Evolutionary conservation across 169 alveolate species (phyloP), one percentile per base, ranked within the genome.

Genomic region (Plasmodium fragile): DNA sequence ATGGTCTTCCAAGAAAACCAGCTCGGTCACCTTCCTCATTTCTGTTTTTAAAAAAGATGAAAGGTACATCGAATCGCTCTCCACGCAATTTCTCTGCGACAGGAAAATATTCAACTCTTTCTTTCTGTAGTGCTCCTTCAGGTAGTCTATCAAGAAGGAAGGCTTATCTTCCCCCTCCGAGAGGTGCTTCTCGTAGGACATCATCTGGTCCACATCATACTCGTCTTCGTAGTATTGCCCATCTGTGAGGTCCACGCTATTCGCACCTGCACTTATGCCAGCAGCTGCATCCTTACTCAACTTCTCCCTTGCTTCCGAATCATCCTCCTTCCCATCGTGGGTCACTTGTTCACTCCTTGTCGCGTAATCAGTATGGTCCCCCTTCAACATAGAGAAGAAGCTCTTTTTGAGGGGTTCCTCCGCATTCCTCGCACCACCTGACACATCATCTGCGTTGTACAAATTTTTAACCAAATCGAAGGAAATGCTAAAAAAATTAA

Each of bases 1-100:
- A 36, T 91, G 92, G 8, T 91, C 84, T 2, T 81, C 92, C 28
- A 91, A 28, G 52, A 91, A 81, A 39, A 91, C 39, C 28, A 91
- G 55, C 75, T 91, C 94, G 5, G 71, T 77, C 39, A 71, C 92
- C 59, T 91, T 91, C 77, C 11, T 53, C 94, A 91, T 91, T 81
- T 91, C 94, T 16, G 25, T 70, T 32, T 81, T 70, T 30, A 91
- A 70, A 81, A 80, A 77, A 1, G 43, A 36, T 3, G 91, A 91
- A n/a, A 91, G 73, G 49, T 91, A 91, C 80, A 91, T 91, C n/a
- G 92, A 91, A 81, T 91, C 94, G 36, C 65, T 70, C 77, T 91
- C 83, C 36, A 91, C 92, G 53, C 36, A 34, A 69, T 81, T 80
- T 34, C 52, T 41, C 34, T 80, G 83, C 10, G 69, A 73, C 0